Percentiles rank a stretch among this genome's conserved stretches.
phyloP scores from a whole-genome alignment of 2,329 filamentous ascomycete genomes.

The Aspergillus hortae region DNA sequence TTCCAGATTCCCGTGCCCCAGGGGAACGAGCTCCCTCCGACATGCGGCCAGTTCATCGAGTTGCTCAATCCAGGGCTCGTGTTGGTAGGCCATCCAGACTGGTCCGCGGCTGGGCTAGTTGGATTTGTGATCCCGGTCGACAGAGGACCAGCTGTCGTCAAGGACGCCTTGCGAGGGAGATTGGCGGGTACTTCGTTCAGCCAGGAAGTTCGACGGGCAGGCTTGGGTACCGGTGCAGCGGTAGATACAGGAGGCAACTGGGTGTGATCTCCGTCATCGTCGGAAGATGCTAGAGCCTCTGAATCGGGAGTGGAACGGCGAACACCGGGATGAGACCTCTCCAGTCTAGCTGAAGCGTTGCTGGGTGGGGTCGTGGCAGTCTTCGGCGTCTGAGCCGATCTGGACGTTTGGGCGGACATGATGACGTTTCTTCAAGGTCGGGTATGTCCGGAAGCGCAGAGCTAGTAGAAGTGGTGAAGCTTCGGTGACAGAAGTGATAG shows the following conservation, averaged over 20 bases:
- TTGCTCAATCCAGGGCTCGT: constrained; percentile 37
- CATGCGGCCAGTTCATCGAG: constrained; percentile 43
- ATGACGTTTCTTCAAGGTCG: constrained; percentile 3
- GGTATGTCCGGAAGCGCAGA: neutral
- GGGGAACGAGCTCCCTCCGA: constrained; percentile 52
- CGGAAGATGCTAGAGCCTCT: constrained; percentile 87
- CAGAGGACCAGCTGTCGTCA: constrained; percentile 68
- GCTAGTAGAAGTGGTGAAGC: too few species aligned
- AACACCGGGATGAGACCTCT: constrained; percentile 66
- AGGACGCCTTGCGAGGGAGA: constrained; percentile 70
- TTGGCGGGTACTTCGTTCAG: constrained; percentile 73
- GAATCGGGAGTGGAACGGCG: constrained; percentile 90
- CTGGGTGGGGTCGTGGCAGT: constrained; percentile 47
- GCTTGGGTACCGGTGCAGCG: constrained; percentile 54
- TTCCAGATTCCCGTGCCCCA: constrained; percentile 87
- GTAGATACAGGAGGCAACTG: constrained; percentile 50
- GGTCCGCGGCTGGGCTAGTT: constrained; percentile 70
- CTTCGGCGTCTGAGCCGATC: constrained; percentile 26
- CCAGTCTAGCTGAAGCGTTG: constrained; percentile 64
- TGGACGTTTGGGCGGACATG: constrained; percentile 41
- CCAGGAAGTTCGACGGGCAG: constrained; percentile 75
- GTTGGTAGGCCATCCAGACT: constrained; percentile 41
- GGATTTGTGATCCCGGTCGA: constrained; percentile 78
- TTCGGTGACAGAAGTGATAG: too few species aligned
- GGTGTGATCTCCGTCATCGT: constrained; percentile 77